Percentiles rank a stretch among this genome's conserved stretches.
Evolutionary conservation across 2,329 filamentous ascomycete genomes (phyloP).

Genomic region (Magnaporthiopsis poae): DNA sequence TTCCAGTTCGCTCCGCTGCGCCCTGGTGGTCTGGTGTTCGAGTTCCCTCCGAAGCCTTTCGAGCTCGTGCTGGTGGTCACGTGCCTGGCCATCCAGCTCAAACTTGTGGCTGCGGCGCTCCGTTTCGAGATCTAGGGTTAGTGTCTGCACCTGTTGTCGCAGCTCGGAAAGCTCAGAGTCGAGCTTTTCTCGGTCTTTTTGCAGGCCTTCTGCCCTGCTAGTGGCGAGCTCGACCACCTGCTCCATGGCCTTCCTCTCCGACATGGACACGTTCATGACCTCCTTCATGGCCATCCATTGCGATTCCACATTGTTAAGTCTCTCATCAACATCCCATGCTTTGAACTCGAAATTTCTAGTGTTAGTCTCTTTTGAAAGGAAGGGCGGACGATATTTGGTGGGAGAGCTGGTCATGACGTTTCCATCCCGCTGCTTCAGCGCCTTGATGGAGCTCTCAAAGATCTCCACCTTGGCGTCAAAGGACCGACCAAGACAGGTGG

Average conservation of each 20-base stretch:
- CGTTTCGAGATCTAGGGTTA: constrained; percentile 30
- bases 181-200: constrained; percentile 25
- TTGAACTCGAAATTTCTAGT: constrained; percentile 36
- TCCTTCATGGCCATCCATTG: constrained; percentile 63
- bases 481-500: neutral
- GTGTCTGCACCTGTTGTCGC: constrained; percentile 35
- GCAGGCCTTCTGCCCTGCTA: constrained; percentile 35
- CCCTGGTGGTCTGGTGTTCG: constrained; percentile 44
- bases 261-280: constrained; percentile 59
- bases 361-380: constrained; percentile 68
- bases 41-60: constrained; percentile 43
- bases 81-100: constrained; percentile 44
- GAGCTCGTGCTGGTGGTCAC: constrained; percentile 45
- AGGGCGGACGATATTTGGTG: constrained; percentile 33
- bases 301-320: constrained; percentile 65
- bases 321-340: constrained; percentile 73
- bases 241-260: constrained; percentile 59
- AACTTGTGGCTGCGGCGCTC: constrained; percentile 36
- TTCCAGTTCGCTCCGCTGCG: constrained; percentile 54
- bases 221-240: constrained; percentile 68
- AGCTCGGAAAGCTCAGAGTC: constrained; percentile 53
- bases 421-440: neutral
- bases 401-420: constrained; percentile 31
- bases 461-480: constrained; percentile 9
- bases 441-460: constrained; percentile 19